phyloP scores from a whole-genome alignment of 148 eudicot genomes.

The Fagopyrum tataricum region DNA sequence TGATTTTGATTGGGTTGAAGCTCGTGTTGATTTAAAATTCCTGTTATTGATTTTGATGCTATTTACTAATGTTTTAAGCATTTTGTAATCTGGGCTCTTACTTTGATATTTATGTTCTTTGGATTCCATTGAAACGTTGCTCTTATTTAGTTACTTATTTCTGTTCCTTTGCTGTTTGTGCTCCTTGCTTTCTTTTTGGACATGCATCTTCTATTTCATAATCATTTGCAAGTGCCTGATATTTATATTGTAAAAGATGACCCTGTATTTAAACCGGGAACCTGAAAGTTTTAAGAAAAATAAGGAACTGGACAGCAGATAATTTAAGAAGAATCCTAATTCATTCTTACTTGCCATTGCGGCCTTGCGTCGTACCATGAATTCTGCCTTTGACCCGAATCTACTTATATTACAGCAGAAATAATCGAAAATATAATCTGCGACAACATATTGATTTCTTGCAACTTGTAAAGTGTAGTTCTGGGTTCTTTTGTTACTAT shows the following conservation, averaged over 20 bases:
- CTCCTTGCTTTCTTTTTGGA: neutral
- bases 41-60: neutral
- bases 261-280: neutral
- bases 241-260: neutral
- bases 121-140: neutral
- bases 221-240: neutral
- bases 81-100: slow-evolving; percentile 3
- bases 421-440: neutral
- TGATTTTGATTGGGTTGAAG: neutral
- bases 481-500: neutral
- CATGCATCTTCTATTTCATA: too few relatives aligned
- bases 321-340: neutral
- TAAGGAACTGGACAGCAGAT: neutral
- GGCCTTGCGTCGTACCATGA: neutral
- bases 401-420: too few relatives aligned
- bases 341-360: neutral
- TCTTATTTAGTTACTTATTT: neutral
- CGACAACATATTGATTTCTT: neutral
- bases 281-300: neutral
- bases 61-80: neutral
- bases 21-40: neutral
- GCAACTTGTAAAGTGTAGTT: neutral
- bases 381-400: too few relatives aligned
- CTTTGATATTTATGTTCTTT: slow-evolving; percentile 7
- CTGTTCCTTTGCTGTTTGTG: neutral